phyloP scores from a whole-genome alignment of 2,329 filamentous ascomycete species.

The Xylariaceae sp. region DNA sequence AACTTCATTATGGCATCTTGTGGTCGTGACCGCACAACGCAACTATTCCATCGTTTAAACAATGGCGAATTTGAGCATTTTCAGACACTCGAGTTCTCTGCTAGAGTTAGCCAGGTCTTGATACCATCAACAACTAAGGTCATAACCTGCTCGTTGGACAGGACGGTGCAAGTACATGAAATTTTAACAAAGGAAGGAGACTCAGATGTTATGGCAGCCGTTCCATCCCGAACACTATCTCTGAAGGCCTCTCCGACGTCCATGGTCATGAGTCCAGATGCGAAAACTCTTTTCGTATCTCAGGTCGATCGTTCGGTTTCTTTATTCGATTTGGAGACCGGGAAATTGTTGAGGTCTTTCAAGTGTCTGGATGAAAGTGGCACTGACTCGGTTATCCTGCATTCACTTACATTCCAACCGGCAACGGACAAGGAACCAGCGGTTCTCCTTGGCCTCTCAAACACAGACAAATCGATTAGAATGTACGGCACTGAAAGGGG shows the following conservation, averaged over 20 bases:
- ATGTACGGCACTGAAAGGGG: slow-evolving; percentile 79
- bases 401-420: slow-evolving; percentile 63
- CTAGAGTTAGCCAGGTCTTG: slow-evolving; percentile 70
- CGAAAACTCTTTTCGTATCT: slow-evolving; percentile 53
- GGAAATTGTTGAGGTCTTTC: slow-evolving; percentile 66
- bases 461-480: slow-evolving; percentile 91
- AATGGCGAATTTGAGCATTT: slow-evolving; percentile 64
- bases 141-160: slow-evolving; percentile 82
- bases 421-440: slow-evolving; percentile 50
- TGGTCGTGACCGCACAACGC: slow-evolving; percentile 84
- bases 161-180: slow-evolving; percentile 79
- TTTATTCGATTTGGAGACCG: slow-evolving; percentile 59
- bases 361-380: slow-evolving; percentile 77
- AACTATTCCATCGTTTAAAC: slow-evolving; percentile 66
- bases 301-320: slow-evolving; percentile 55
- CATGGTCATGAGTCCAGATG: slow-evolving; percentile 65
- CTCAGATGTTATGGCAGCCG: slow-evolving; percentile 63
- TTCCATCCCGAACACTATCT: slow-evolving; percentile 70
- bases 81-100: slow-evolving; percentile 90
- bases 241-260: slow-evolving; percentile 83
- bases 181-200: slow-evolving; percentile 64
- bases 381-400: slow-evolving; percentile 75
- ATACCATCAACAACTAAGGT: slow-evolving; percentile 70
- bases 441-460: slow-evolving; percentile 80
- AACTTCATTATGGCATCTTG: slow-evolving; percentile 70